Percentiles rank a stretch among this genome's conserved stretches.
These are phyloP conservation scores for Mycena floridula DNA, from an alignment of 768 basidiomycete species.

Conservation along the genomic window DNA sequence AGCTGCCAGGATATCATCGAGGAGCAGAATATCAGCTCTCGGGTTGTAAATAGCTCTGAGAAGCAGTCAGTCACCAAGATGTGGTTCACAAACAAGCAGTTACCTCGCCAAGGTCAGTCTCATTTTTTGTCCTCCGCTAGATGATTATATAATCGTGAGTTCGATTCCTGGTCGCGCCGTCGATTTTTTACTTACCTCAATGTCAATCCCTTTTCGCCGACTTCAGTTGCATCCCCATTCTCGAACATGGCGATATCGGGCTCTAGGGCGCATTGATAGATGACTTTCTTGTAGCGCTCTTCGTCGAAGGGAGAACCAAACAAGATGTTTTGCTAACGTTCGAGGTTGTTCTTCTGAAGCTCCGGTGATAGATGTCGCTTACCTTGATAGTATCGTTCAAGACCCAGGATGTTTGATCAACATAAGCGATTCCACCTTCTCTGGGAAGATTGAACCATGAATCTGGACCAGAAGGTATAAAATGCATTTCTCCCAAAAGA, in stretches of 20 bases:
- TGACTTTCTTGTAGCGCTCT: conserved; percentile 68
- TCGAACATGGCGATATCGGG: conserved; percentile 65
- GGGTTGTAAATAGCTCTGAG: conserved; percentile 67
- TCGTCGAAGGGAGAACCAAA: conserved; percentile 77
- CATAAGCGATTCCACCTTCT: conserved; percentile 65
- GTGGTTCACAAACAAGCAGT: conserved; percentile 63
- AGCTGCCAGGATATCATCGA: conserved; percentile 73
- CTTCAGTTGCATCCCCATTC: conserved; percentile 63
- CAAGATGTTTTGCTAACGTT: conserved; percentile 62
- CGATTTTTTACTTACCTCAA: conserved; percentile 43
- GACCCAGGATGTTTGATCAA: conserved; percentile 83
- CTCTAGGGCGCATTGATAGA: conserved; percentile 70
- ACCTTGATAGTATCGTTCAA: conserved; percentile 73
- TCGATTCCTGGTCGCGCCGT: too few species aligned
- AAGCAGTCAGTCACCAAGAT: conserved; percentile 73
- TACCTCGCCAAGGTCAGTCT: too few species aligned
- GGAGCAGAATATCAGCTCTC: conserved; percentile 49
- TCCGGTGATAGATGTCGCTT: too few species aligned
- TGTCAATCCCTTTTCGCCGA: conserved; percentile 66
- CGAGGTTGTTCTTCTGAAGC: too few species aligned
- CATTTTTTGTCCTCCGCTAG: conserved; percentile 55
- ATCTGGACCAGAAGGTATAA: conserved; percentile 38
- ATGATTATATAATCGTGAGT: too few species aligned
- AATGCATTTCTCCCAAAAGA: conserved; percentile 63
- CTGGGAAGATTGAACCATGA: conserved; percentile 70